Conservation (phyloP, 345 rosid genomes). For the Acer negundo region DNA sequence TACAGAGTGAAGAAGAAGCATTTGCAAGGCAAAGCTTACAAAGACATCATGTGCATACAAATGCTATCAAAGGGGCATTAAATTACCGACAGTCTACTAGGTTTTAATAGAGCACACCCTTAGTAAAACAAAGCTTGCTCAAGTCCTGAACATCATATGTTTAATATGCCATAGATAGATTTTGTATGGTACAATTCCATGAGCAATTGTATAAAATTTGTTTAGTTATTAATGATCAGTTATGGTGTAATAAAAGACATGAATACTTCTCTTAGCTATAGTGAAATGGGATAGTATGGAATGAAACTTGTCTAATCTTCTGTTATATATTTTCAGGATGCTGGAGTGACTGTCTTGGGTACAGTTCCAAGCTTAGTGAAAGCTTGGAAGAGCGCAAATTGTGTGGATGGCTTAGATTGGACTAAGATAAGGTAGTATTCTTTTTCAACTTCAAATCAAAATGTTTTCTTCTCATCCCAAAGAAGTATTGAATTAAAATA, state of each 20-base stretch:
- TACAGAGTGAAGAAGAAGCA: no score
- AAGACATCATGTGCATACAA: no score
- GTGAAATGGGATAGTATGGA: neutral
- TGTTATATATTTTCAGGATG: slow-evolving; percentile 53
- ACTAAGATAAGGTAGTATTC: slow-evolving; percentile 61
- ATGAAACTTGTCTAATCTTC: neutral
- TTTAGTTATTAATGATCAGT: neutral
- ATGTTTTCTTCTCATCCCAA: neutral
- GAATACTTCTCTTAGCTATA: neutral
- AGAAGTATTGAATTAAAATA: slow-evolving; percentile 13
- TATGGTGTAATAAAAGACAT: neutral
- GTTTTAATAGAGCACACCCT: no score
- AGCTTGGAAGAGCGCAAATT: slow-evolving; percentile 70
- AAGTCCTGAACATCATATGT: no score
- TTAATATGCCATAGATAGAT: no score
- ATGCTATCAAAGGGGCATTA: no score
- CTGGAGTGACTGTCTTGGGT: slow-evolving; percentile 82
- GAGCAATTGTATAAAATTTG: neutral
- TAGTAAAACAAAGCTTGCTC: no score
- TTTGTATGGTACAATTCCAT: neutral
- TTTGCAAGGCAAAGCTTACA: no score
- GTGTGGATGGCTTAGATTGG: slow-evolving; percentile 82
- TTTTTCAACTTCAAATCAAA: neutral
- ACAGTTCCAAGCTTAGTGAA: slow-evolving; percentile 92
- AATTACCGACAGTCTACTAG: no score